These are phyloP conservation scores for Beta corolliflora DNA, from an alignment of 179 eudicot species.

Conservation along the genomic window DNA sequence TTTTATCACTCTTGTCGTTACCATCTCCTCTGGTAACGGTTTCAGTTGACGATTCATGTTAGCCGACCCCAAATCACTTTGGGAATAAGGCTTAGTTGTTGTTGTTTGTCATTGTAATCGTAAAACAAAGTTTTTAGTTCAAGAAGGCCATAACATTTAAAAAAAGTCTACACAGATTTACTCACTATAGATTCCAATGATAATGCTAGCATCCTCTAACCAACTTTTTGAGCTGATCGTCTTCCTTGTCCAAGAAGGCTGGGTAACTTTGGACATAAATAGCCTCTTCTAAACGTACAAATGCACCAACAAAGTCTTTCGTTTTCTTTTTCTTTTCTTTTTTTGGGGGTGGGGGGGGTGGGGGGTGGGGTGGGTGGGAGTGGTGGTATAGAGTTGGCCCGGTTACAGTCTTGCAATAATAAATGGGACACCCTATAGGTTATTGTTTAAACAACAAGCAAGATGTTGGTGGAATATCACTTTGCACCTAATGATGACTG, in stretches of 20 bases:
- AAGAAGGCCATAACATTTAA: no score
- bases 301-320: background rate
- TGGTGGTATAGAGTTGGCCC: background rate
- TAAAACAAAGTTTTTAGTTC: no score
- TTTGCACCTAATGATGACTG: constrained; percentile 20
- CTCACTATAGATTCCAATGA: no score
- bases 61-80: no score
- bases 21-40: no score
- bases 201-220: background rate
- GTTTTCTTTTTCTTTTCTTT: no score
- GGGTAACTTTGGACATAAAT: background rate
- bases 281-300: constrained; percentile 10
- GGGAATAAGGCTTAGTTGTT: no score
- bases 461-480: constrained; percentile 17
- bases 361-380: constrained; percentile 5
- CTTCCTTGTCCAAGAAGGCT: background rate
- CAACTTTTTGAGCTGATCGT: background rate
- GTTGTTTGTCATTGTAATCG: no score
- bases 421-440: constrained; percentile 9
- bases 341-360: no score
- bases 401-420: constrained; percentile 7
- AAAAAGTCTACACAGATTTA: no score
- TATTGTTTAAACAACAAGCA: constrained; percentile 15
- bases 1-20: no score
- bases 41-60: no score